Percentiles rank a stretch among this genome's conserved stretches.
Evolutionary conservation across 495 filamentous ascomycete genomes (phyloP).

Genomic region (Penicillium macrosclerotiorum): DNA sequence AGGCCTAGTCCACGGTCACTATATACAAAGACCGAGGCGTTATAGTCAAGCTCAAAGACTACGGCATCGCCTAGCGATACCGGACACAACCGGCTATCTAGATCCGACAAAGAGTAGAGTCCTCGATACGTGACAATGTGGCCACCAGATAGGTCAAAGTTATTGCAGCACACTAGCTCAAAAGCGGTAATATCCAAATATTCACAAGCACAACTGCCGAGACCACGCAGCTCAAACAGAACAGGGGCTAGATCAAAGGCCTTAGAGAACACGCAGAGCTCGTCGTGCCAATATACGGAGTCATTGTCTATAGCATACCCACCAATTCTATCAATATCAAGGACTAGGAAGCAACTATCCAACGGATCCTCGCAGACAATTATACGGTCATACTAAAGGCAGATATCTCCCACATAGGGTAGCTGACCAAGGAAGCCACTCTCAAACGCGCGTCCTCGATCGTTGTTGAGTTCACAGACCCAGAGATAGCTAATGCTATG

Average conservation of each 20-base stretch:
- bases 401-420: not conserved
- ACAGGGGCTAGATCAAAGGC: not conserved
- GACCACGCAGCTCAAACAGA: not conserved
- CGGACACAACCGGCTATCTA: not conserved
- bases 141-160: not conserved
- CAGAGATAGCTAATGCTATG: not conserved
- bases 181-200: not conserved
- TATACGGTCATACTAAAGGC: not conserved
- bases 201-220: slow-evolving; percentile 1
- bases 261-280: not conserved
- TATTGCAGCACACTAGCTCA: not conserved
- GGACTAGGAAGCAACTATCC: not conserved
- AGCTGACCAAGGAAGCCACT: not conserved
- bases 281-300: not conserved
- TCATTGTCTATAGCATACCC: not conserved
- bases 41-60: not conserved
- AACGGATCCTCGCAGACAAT: not conserved
- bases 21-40: slow-evolving; percentile 1
- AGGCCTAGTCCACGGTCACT: not conserved
- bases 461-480: slow-evolving; percentile 1
- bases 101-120: not conserved
- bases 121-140: not conserved
- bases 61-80: not conserved
- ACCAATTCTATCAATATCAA: slow-evolving; percentile 1
- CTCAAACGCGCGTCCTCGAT: not conserved